phyloP scores from a whole-genome alignment of 2,329 filamentous ascomycete species.

The Graphilbum sp. region DNA sequence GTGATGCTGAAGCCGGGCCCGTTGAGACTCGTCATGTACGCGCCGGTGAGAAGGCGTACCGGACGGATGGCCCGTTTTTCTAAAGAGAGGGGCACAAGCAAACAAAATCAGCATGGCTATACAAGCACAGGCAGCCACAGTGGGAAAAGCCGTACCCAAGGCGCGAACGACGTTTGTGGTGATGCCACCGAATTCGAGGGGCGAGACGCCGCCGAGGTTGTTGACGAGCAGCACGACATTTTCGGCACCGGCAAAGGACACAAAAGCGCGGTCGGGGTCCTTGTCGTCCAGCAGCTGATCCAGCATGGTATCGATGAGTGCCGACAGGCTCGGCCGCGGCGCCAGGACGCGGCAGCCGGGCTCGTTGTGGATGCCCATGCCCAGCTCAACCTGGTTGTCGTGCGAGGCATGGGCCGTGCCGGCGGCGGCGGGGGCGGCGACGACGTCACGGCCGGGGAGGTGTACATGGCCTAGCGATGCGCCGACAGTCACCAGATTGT shows the following conservation, averaged over 20 bases:
- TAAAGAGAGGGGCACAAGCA: background rate
- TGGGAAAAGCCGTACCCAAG: no score
- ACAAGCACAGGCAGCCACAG: background rate
- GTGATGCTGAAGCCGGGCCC: conserved; percentile 61
- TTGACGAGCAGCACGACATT: conserved; percentile 55
- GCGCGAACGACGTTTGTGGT: conserved; percentile 44
- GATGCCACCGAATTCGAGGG: conserved; percentile 56
- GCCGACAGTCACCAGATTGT: conserved; percentile 72
- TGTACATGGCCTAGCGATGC: conserved; percentile 84
- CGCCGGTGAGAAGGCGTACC: conserved; percentile 48
- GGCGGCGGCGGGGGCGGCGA: no score
- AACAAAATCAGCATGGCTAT: background rate
- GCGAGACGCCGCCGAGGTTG: conserved; percentile 62
- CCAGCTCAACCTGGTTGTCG: conserved; percentile 42
- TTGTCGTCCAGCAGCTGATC: conserved; percentile 47
- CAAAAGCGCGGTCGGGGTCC: conserved; percentile 56
- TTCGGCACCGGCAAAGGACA: conserved; percentile 43
- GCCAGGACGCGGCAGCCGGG: conserved; percentile 36
- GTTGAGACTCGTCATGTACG: conserved; percentile 67
- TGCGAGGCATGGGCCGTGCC: conserved; percentile 37
- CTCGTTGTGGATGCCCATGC: conserved; percentile 70
- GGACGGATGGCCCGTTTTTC: conserved; percentile 32
- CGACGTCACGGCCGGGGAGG: conserved; percentile 55
- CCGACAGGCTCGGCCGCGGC: conserved; percentile 20
- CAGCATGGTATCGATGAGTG: conserved; percentile 49